Conservation (phyloP, 2,329 filamentous ascomycete genomes). For the Diaporthe batatas region DNA sequence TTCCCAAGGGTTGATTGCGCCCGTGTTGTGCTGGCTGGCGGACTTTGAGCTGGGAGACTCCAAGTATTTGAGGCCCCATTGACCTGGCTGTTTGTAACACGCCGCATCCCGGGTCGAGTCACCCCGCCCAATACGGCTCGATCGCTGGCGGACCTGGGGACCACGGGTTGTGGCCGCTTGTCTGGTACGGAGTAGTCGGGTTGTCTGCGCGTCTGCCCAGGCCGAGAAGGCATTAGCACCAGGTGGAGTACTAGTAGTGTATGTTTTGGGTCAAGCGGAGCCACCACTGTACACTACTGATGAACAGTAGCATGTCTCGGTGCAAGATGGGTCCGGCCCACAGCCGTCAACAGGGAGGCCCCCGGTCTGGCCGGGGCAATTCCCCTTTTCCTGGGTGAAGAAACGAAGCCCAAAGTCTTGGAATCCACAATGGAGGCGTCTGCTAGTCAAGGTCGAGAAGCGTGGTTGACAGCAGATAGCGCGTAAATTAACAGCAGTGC, state of each 20-base stretch:
- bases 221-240: constrained; percentile 10
- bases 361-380: constrained; percentile 22
- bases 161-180: not conserved
- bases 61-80: not conserved
- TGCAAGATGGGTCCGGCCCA: constrained; percentile 25
- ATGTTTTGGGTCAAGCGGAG: constrained; percentile 27
- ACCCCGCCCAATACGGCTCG: not conserved
- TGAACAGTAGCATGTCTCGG: constrained; percentile 33
- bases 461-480: not conserved
- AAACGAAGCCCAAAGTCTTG: constrained; percentile 21
- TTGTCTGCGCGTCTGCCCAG: constrained; percentile 11
- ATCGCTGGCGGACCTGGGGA: not conserved
- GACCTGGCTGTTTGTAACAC: not conserved
- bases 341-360: constrained; percentile 25
- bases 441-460: constrained; percentile 27
- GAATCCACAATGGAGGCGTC: constrained; percentile 23
- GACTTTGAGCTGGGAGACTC: not conserved
- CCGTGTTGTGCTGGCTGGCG: not conserved
- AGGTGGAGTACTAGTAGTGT: constrained; percentile 9
- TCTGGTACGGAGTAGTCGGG: not conserved
- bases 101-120: not conserved
- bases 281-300: too few relatives aligned
- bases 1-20: not conserved
- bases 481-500: not conserved
- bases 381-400: constrained; percentile 26